Conservation (phyloP, 352 stramenopile genomes). For the Pythium chondricola region DNA sequence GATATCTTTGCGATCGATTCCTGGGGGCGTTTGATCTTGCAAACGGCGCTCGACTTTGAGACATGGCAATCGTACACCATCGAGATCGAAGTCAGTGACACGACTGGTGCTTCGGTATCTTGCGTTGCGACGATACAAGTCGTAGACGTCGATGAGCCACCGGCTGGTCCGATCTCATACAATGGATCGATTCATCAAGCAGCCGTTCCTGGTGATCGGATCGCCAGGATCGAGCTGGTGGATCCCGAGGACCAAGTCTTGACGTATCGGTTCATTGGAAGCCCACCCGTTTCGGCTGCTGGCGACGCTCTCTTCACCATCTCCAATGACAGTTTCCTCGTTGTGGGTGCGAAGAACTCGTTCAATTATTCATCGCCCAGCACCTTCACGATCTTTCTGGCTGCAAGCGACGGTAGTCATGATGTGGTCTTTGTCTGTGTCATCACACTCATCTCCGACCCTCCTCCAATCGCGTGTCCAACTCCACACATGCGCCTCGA, state of each 20-base stretch:
- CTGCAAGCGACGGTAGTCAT: slow-evolving; percentile 17
- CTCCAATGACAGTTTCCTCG: slow-evolving; percentile 3
- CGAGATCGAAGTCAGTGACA: slow-evolving; percentile 25
- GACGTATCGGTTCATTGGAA: slow-evolving; percentile 3
- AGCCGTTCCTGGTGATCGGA: slow-evolving; percentile 9
- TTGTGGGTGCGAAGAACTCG: slow-evolving; percentile 5
- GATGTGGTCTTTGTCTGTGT: slow-evolving; percentile 17
- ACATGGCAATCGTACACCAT: slow-evolving; percentile 21
- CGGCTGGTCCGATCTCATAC: slow-evolving; percentile 22
- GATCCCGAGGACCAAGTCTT: slow-evolving; percentile 13
- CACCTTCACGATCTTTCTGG: slow-evolving; percentile 3
- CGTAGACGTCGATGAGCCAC: slow-evolving; percentile 33
- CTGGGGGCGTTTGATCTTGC: slow-evolving; percentile 23
- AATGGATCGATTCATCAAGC: slow-evolving; percentile 28
- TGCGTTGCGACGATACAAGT: slow-evolving; percentile 34
- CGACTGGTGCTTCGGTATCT: slow-evolving; percentile 22
- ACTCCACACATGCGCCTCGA: not conserved
- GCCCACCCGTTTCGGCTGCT: not conserved
- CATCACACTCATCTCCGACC: slow-evolving; percentile 20
- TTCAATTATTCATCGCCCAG: slow-evolving; percentile 21
- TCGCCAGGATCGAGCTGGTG: slow-evolving; percentile 9
- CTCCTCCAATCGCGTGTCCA: slow-evolving; percentile 32
- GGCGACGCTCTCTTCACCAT: slow-evolving; percentile 8
- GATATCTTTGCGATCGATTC: slow-evolving; percentile 28
- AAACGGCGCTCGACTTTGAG: slow-evolving; percentile 33